phyloP scores from a whole-genome alignment of 179 eudicot species.

The Spinacia oleracea region DNA sequence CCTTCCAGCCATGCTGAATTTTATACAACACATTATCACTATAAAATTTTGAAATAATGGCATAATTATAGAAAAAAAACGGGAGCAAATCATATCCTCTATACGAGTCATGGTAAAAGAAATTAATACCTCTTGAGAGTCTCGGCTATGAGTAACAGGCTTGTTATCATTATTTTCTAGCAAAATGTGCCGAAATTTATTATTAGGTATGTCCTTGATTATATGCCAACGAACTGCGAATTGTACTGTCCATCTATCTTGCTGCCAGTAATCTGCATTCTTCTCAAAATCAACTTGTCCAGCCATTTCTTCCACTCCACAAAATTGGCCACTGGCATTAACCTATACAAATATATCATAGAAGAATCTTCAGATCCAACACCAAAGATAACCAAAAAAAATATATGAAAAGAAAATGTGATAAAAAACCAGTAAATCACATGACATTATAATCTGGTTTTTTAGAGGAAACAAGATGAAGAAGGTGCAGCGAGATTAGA shows the following conservation, averaged over 20 bases:
- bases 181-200: slow-evolving; percentile 75
- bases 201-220: slow-evolving; percentile 86
- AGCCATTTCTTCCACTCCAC: slow-evolving; percentile 94
- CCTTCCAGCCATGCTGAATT: too few species aligned
- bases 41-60: too few species aligned
- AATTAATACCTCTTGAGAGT: slow-evolving; percentile 99
- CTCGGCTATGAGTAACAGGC: slow-evolving; percentile 97
- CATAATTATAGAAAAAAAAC: too few species aligned
- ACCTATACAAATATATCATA: slow-evolving; percentile 48
- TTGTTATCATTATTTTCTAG: slow-evolving; percentile 90
- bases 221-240: slow-evolving; percentile 87
- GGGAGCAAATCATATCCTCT: too few species aligned
- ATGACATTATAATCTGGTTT: too few species aligned
- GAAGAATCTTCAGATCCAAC: neutral
- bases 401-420: too few species aligned
- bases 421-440: too few species aligned
- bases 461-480: too few species aligned
- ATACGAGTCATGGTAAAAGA: too few species aligned
- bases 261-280: slow-evolving; percentile 95
- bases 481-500: too few species aligned
- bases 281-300: slow-evolving; percentile 90
- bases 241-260: slow-evolving; percentile 99
- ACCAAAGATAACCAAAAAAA: too few species aligned
- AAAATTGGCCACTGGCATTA: slow-evolving; percentile 95
- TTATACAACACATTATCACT: too few species aligned